Base-by-base conservation (phyloP, 441 rosid species). In the Gossypium laxum region DNA sequence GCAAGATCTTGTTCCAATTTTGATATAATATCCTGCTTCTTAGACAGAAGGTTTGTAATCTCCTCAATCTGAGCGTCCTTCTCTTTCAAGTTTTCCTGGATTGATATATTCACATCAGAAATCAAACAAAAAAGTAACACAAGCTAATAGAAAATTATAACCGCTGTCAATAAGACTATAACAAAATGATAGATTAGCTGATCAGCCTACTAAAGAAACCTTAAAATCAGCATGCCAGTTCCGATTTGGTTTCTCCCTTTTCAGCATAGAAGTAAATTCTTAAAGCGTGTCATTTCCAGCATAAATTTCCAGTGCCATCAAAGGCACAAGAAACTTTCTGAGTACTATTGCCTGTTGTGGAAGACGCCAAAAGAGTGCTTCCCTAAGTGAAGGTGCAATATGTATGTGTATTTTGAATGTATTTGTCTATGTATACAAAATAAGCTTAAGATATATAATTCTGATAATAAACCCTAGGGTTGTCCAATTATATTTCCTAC, bases 1-100 rank as follows among this genome's bases (percentile, higher is more conserved):
- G 87, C 75, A 76, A 95, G 83, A 70, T 91, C 92, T 77, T 81
- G 86, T 85, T 92, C 96, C 85, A 91, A 69, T 77, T 80, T 83
- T 0, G 79, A 80, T 73, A 95, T 73, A 69, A 80, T 85, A 63
- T 83, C 91, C 75, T 86, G 89, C 81, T 83, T 89, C 71, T 80
- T 84, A 21, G 85, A 75, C 70, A 88, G 71, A 75, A 77, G 80
- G 50, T 69, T 82, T 77, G 78, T 82, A 19, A 74, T 56, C 52
- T 85, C 97, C 72, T 87, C 93, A 14, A 85, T 79, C 78, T 89
- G 87, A 73, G 82, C 73, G 68, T 89, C 91, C 81, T 82, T 89
- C 71, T 71, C 85, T 79, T 81, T 88, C 82, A 89, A 58, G 72
- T 85, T 88, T 61, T 80, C 92, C 99, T 95, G 80, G 26, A 24